These are phyloP conservation scores for Mariannaea elegans DNA, from an alignment of 2,329 filamentous ascomycete species.

Conservation along the genomic window DNA sequence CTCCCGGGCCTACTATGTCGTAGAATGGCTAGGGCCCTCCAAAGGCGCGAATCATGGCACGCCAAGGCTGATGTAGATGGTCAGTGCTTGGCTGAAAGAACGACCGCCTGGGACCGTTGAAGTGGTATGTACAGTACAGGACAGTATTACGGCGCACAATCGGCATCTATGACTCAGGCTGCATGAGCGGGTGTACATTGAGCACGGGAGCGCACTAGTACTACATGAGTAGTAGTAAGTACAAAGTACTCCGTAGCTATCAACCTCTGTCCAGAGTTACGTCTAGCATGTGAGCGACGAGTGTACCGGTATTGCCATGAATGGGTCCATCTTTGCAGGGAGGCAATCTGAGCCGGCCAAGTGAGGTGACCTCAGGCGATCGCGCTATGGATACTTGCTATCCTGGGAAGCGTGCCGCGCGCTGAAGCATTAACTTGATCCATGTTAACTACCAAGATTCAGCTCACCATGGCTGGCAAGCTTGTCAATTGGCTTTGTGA, in stretches of 20 bases:
- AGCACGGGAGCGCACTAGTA: slow-evolving; percentile 6
- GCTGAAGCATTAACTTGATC: not conserved
- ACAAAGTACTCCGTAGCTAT: too few relatives aligned
- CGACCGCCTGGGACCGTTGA: slow-evolving; percentile 6
- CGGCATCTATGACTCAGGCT: slow-evolving; percentile 24
- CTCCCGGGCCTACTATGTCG: too few relatives aligned
- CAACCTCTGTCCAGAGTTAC: too few relatives aligned
- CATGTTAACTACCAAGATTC: not conserved
- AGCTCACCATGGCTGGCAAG: not conserved
- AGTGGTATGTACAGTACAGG: slow-evolving; percentile 8
- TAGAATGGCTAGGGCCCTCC: too few relatives aligned
- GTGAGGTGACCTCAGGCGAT: not conserved
- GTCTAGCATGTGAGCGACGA: too few relatives aligned
- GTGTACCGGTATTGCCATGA: too few relatives aligned
- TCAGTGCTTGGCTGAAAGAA: not conserved
- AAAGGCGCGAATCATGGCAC: too few relatives aligned
- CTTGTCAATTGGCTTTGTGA: not conserved
- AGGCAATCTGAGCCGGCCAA: too few relatives aligned
- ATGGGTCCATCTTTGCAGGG: not conserved
- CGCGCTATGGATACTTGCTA: not conserved
- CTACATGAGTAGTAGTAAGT: slow-evolving; percentile 5
- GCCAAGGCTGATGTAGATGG: not conserved
- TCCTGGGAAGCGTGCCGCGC: too few relatives aligned
- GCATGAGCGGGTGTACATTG: slow-evolving; percentile 2
- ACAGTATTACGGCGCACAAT: not conserved